Evolutionary conservation across 2,329 filamentous ascomycete species (phyloP).

Genomic region (Neonectria neomacrospora): DNA sequence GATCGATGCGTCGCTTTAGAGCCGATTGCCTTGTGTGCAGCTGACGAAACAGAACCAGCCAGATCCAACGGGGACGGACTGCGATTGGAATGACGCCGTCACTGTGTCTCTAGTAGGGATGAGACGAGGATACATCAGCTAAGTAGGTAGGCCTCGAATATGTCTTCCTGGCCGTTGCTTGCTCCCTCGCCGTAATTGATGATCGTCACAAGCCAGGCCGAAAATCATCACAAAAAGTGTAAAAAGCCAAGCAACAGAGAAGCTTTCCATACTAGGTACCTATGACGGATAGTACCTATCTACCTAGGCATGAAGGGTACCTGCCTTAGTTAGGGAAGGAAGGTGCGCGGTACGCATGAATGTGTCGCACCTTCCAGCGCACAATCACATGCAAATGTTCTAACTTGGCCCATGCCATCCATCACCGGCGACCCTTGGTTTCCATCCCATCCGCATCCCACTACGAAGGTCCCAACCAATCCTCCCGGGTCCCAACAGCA

Average conservation of each 20-base stretch:
- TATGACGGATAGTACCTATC: neutral
- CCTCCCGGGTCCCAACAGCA: constrained; percentile 25
- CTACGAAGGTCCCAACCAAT: constrained; percentile 18
- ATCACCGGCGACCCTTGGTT: constrained; percentile 14
- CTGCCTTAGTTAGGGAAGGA: constrained; percentile 7
- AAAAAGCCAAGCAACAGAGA: neutral
- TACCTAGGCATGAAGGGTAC: neutral
- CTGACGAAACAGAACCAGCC: neutral
- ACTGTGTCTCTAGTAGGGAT: neutral
- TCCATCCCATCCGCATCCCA: constrained; percentile 8
- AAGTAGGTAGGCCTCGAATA: neutral
- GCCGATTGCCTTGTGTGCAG: neutral
- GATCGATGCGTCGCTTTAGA: neutral
- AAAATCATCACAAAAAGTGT: neutral
- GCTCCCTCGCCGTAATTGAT: neutral
- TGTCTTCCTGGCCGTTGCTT: neutral
- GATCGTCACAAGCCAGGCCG: neutral
- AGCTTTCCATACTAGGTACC: too few relatives aligned
- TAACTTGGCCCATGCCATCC: constrained; percentile 31
- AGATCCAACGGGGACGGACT: neutral
- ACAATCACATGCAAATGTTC: constrained; percentile 44
- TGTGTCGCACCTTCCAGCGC: constrained; percentile 19
- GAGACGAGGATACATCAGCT: neutral
- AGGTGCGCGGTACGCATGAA: constrained; percentile 25
- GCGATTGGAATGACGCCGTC: neutral